Percentiles rank a stretch among this genome's conserved stretches.
Evolutionary conservation across 176 grass and related monocot species (phyloP).

Genomic region (Aegilops longissima): DNA sequence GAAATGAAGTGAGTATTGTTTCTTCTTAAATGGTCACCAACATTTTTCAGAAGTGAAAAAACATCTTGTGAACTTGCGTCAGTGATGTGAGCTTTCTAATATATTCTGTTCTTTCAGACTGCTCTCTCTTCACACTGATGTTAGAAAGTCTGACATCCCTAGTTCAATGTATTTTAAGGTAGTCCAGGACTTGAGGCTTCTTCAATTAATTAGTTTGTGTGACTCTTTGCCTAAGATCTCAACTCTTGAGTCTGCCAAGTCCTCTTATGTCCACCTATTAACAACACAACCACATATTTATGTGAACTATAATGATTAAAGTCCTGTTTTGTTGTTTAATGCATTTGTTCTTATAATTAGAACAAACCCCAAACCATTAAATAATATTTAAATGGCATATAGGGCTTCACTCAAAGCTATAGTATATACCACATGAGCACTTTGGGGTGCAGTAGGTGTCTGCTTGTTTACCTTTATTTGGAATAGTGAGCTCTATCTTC

Average conservation of each 20-base stretch:
- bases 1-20: not conserved
- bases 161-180: constrained; percentile 20
- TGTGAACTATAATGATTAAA: not conserved
- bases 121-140: not conserved
- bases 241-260: not conserved
- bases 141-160: not conserved
- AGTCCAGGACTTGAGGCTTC: constrained; percentile 11
- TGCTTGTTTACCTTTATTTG: not conserved
- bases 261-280: not conserved
- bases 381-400: not conserved
- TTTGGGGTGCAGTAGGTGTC: not conserved
- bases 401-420: not conserved
- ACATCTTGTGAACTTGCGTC: constrained; percentile 17
- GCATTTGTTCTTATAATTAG: not conserved
- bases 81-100: not conserved
- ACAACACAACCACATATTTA: not conserved
- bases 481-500: not conserved
- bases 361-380: not conserved
- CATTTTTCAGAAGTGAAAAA: not conserved
- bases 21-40: constrained; percentile 8
- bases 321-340: not conserved
- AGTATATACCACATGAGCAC: not conserved
- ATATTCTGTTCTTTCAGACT: not conserved
- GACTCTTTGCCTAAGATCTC: not conserved
- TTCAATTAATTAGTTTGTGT: not conserved